phyloP scores from a whole-genome alignment of 2,329 filamentous ascomycete species.

The Colletotrichum tofieldiae region DNA sequence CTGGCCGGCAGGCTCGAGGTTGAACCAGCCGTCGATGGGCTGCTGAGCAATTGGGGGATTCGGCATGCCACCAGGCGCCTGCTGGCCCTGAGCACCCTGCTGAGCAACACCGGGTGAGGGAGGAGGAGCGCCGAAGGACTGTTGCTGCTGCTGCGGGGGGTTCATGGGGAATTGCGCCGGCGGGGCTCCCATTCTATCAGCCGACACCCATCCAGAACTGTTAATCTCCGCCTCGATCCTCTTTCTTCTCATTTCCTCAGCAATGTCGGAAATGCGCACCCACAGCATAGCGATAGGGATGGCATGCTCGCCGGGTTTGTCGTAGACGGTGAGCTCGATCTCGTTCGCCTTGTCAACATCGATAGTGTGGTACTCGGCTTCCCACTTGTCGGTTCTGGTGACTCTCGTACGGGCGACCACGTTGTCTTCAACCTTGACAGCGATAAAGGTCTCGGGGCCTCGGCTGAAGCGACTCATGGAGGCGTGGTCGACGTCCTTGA shows the following conservation, averaged over 20 bases:
- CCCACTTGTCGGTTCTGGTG: constrained; percentile 91
- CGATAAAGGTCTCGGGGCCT: constrained; percentile 94
- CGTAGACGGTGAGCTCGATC: constrained; percentile 97
- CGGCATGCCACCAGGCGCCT: constrained; percentile 50
- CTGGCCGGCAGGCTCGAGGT: constrained; percentile 92
- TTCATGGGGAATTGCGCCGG: constrained; percentile 74
- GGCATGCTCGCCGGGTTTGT: constrained; percentile 91
- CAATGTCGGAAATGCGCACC: constrained; percentile 97
- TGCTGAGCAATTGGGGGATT: constrained; percentile 69
- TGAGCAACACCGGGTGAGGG: constrained; percentile 56
- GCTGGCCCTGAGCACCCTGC: constrained; percentile 53
- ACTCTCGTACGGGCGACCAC: constrained; percentile 90
- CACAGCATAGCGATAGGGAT: constrained; percentile 96
- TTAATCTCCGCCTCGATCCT: constrained; percentile 97
- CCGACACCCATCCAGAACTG: constrained; percentile 95
- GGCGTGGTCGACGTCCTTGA: constrained; percentile 96
- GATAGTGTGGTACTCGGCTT: constrained; percentile 90
- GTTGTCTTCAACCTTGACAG: constrained; percentile 96
- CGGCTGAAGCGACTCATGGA: constrained; percentile 87
- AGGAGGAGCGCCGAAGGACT: constrained; percentile 63
- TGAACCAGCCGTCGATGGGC: constrained; percentile 95
- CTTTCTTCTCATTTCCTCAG: constrained; percentile 97
- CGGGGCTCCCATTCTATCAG: constrained; percentile 88
- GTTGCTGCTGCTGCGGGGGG: constrained; percentile 57
- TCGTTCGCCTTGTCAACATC: constrained; percentile 99